Evolutionary conservation across 495 filamentous ascomycete genomes (phyloP).

Genomic region (Tuber brumale): DNA sequence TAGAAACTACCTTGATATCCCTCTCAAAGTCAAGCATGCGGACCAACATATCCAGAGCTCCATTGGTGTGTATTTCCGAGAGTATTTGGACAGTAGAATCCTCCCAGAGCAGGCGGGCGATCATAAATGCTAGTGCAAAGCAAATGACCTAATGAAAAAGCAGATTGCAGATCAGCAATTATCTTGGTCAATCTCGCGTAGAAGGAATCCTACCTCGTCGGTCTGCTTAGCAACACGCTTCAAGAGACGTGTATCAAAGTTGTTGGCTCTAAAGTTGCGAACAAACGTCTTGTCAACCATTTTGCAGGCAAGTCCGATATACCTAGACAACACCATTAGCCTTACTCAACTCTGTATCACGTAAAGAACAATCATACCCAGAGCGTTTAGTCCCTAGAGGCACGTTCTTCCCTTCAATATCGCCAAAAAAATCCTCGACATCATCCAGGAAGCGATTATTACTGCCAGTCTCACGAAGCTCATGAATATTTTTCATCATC

Average conservation of each 20-base stretch:
- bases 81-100: conserved; percentile 49
- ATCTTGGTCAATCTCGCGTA: neutral
- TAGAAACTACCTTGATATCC: conserved; percentile 53
- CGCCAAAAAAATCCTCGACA: conserved; percentile 74
- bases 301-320: conserved; percentile 68
- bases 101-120: conserved; percentile 53
- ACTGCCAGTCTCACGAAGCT: conserved; percentile 76
- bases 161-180: neutral
- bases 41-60: conserved; percentile 49
- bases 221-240: conserved; percentile 49
- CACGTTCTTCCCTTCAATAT: conserved; percentile 51
- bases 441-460: conserved; percentile 76
- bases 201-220: conserved; percentile 43
- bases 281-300: conserved; percentile 59
- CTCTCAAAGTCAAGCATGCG: conserved; percentile 49
- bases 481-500: conserved; percentile 75
- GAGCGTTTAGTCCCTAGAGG: conserved; percentile 31
- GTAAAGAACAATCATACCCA: conserved; percentile 26
- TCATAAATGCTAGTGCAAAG: conserved; percentile 52
- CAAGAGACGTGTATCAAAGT: conserved; percentile 63
- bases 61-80: conserved; percentile 49
- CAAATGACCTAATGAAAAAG: conserved; percentile 48
- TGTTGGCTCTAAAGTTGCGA: conserved; percentile 67
- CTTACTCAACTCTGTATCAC: neutral
- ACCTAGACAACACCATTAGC: conserved; percentile 23